phyloP scores from a whole-genome alignment of 192 early-diverging fungal species.

The Chytriomyces hyalinus region DNA sequence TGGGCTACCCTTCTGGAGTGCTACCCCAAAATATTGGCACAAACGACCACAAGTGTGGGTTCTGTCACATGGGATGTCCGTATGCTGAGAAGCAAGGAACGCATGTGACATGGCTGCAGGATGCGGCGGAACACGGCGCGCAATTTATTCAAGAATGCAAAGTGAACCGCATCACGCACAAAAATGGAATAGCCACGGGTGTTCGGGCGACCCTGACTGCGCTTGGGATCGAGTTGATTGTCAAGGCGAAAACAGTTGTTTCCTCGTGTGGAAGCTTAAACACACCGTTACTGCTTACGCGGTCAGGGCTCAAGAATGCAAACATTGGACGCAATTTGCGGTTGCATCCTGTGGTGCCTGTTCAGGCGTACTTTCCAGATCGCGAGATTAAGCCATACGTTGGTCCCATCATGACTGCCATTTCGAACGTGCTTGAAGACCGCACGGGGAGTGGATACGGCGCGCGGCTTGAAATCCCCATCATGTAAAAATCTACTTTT shows the following conservation, averaged over 20 bases:
- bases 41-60: conserved; percentile 26
- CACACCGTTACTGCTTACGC: conserved; percentile 65
- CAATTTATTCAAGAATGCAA: conserved; percentile 66
- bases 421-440: conserved; percentile 64
- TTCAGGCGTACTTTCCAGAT: conserved; percentile 70
- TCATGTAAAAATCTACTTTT: background rate
- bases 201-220: conserved; percentile 49
- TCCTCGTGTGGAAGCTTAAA: conserved; percentile 69
- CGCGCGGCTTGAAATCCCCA: conserved; percentile 60
- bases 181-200: conserved; percentile 63
- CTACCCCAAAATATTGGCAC: conserved; percentile 75
- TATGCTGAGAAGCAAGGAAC: conserved; percentile 74
- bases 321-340: conserved; percentile 71
- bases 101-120: conserved; percentile 67
- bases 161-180: conserved; percentile 61
- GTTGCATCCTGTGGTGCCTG: conserved; percentile 67
- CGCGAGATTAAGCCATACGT: conserved; percentile 43
- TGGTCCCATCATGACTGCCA: conserved; percentile 70
- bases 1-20: conserved; percentile 59
- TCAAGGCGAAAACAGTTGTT: conserved; percentile 63
- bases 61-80: conserved; percentile 63
- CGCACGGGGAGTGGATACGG: conserved; percentile 70
- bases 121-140: conserved; percentile 66
- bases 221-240: conserved; percentile 31
- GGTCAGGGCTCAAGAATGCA: conserved; percentile 69